phyloP scores from a whole-genome alignment of 805 yeast species.

The Candida peoriensis region DNA sequence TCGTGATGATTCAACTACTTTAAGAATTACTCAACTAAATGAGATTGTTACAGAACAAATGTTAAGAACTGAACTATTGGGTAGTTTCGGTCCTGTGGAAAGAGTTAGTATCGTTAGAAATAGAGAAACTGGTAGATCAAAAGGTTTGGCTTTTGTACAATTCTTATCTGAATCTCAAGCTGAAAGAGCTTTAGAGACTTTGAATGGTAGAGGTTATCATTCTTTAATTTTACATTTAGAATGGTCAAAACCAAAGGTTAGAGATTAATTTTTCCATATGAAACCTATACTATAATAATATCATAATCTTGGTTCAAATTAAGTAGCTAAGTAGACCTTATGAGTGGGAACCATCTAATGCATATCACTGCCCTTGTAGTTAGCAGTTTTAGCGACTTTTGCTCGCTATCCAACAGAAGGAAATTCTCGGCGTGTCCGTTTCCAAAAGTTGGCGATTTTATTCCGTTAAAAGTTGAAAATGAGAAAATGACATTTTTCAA shows the following conservation, averaged over 20 bases:
- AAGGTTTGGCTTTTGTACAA: constrained; percentile 94
- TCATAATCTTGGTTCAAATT: too few relatives aligned
- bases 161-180: constrained; percentile 67
- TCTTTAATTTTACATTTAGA: constrained; percentile 71
- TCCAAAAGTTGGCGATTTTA: too few relatives aligned
- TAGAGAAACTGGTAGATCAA: constrained; percentile 89
- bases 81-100: constrained; percentile 56
- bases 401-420: too few relatives aligned
- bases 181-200: constrained; percentile 64
- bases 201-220: constrained; percentile 91
- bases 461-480: too few relatives aligned
- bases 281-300: too few relatives aligned
- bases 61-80: constrained; percentile 66
- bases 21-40: constrained; percentile 89
- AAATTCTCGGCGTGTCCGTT: too few relatives aligned
- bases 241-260: constrained; percentile 45
- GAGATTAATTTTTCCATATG: too few relatives aligned
- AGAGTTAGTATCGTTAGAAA: constrained; percentile 84
- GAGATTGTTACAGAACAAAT: constrained; percentile 77
- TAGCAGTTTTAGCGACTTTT: too few relatives aligned
- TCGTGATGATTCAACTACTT: constrained; percentile 82
- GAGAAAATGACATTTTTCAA: too few relatives aligned
- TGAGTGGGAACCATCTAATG: too few relatives aligned
- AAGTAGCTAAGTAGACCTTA: too few relatives aligned
- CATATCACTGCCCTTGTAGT: too few relatives aligned